phyloP scores from a whole-genome alignment of 2,329 filamentous ascomycete genomes.

The Anthostomella pinea region DNA sequence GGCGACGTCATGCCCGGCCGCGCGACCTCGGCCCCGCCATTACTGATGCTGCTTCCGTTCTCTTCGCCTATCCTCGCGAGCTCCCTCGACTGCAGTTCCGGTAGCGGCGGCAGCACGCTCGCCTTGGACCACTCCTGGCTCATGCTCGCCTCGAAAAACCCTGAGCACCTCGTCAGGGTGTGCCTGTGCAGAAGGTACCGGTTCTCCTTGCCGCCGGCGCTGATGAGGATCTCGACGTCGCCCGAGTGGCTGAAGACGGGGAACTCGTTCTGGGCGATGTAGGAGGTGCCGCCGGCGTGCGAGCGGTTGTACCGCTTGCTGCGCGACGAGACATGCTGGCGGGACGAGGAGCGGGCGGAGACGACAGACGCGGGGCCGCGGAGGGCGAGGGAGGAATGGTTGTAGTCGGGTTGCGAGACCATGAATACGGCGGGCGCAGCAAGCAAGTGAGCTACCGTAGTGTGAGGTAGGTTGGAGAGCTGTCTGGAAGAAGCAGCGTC shows the following conservation, averaged over 20 bases:
- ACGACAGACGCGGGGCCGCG: slow-evolving; percentile 62
- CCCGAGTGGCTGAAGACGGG: slow-evolving; percentile 86
- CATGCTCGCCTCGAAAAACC: slow-evolving; percentile 87
- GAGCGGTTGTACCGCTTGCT: slow-evolving; percentile 77
- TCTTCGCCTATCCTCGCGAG: slow-evolving; percentile 54
- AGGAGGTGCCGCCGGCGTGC: slow-evolving; percentile 69
- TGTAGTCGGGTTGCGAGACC: slow-evolving; percentile 60
- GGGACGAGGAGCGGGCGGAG: slow-evolving; percentile 60
- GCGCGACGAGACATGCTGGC: slow-evolving; percentile 44
- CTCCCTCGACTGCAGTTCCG: slow-evolving; percentile 37
- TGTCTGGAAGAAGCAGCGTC: neutral
- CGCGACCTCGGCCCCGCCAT: slow-evolving; percentile 34
- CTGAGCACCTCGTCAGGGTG: slow-evolving; percentile 84
- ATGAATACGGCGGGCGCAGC: slow-evolving; percentile 39
- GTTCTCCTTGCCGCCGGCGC: slow-evolving; percentile 67
- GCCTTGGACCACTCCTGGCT: slow-evolving; percentile 71
- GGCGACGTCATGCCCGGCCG: slow-evolving; percentile 36
- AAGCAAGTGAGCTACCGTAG: slow-evolving; percentile 5
- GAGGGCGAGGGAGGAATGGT: slow-evolving; percentile 50
- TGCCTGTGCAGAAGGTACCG: slow-evolving; percentile 84
- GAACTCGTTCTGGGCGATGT: slow-evolving; percentile 82
- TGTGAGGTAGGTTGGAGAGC: slow-evolving; percentile 1
- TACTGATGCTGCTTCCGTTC: slow-evolving; percentile 33
- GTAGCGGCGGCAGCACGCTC: slow-evolving; percentile 32
- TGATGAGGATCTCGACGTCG: slow-evolving; percentile 81